Base-by-base conservation (phyloP, 805 yeast genomes). In the Yarrowia sp. region DNA sequence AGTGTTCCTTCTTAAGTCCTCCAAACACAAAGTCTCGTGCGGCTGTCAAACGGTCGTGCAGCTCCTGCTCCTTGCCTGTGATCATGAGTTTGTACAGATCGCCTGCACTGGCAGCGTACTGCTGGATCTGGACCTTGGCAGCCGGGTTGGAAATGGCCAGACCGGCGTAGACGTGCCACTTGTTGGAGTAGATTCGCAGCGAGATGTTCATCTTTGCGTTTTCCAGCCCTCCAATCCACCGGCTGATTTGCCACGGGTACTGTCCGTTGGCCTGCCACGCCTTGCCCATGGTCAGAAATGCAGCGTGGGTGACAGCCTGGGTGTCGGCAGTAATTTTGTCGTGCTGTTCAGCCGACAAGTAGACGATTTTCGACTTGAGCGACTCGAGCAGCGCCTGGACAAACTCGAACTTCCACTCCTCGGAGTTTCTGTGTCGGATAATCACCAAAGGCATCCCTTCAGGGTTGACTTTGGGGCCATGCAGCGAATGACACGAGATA, bases 101-200 rank as follows among this genome's bases (percentile, higher is more conserved):
- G 0, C 95, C 88, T 2, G 88, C 88, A 0, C 96, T 89, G 36
- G 83, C 82, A 1, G 98, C 88, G 74, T 93, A 95, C 74, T 92
- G 98, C 68, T 89, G 80, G 19, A 96, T 88, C 76, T 95, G 98
- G 41, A 82, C 84, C 72, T 93, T 98, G 0, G 98, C 98, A 46
- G 92, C 85, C 1, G 97, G 98, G 71, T 95, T 95, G 1, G 97
- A 89, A 69, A 95, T 93, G 10, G 98, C 98, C 71, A 95, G 80
- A 0, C 99, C 99, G 5, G 98, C 98, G 73, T 95, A 95, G 32
- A 95, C 98, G 74, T 95, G 99, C 96, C 97, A 95, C 76, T 92
- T 92, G 76, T 92, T 95, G 17, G 96, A 86, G 75, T 82, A 95
- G 59, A 95, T 95, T 68, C 99, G 80, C 73, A 95, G 77, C 0